These are phyloP conservation scores for Ulmus americana DNA, from an alignment of 331 rosid genomes.

Conservation along the genomic window DNA sequence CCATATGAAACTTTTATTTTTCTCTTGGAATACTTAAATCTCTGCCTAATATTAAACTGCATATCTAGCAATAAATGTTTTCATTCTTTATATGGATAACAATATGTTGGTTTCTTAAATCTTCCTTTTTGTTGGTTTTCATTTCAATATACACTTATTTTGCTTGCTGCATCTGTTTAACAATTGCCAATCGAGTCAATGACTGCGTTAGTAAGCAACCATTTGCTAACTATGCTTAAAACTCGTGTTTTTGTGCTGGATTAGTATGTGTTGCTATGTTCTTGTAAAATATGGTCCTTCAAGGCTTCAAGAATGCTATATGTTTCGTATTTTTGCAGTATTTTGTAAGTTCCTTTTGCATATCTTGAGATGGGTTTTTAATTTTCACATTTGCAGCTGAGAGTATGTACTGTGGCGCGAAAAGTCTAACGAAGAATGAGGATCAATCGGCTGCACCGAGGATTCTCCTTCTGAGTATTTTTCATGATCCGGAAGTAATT, in stretches of 20 bases:
- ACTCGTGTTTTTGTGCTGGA: not conserved
- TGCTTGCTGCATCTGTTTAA: not conserved
- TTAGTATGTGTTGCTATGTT: not conserved
- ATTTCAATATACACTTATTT: not conserved
- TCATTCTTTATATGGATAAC: not conserved
- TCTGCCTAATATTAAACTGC: not conserved
- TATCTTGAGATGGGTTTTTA: not conserved
- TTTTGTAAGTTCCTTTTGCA: not conserved
- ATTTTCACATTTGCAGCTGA: constrained; percentile 56
- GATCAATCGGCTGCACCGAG: not conserved
- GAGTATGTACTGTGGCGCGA: constrained; percentile 86
- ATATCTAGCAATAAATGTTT: not conserved
- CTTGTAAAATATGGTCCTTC: too few relatives aligned
- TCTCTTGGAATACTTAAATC: not conserved
- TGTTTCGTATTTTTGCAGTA: too few relatives aligned
- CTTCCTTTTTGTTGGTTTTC: not conserved
- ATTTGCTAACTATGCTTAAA: not conserved
- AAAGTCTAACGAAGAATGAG: constrained; percentile 49
- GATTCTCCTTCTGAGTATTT: not conserved
- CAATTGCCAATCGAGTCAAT: too few relatives aligned
- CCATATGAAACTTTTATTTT: constrained; percentile 5
- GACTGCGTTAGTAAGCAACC: too few relatives aligned
- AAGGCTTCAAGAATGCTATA: too few relatives aligned
- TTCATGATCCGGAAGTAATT: not conserved
- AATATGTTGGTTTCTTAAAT: not conserved